Evolutionary conservation across 129 eudicot genomes (phyloP).

Genomic region (Arctium minus): DNA sequence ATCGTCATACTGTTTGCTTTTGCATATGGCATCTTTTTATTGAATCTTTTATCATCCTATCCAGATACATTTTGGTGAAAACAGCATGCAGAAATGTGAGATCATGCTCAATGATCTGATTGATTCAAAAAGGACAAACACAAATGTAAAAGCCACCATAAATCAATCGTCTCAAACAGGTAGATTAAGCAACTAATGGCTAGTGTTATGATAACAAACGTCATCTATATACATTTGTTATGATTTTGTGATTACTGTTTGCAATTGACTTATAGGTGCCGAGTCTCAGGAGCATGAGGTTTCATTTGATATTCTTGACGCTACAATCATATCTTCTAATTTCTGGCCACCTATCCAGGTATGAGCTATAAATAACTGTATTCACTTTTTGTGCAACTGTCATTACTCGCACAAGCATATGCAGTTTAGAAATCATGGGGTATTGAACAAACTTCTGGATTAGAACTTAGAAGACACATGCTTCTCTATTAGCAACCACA

Average conservation of each 20-base stretch:
- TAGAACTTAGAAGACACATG: too few relatives aligned
- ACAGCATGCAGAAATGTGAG: slow-evolving; percentile 98
- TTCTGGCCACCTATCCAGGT: slow-evolving; percentile 99
- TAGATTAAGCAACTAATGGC: slow-evolving; percentile 7
- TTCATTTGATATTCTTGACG: slow-evolving; percentile 59
- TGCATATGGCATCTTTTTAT: not conserved
- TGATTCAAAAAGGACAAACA: slow-evolving; percentile 85
- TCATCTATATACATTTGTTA: slow-evolving; percentile 1
- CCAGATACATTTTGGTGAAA: slow-evolving; percentile 98
- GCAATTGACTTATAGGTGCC: slow-evolving; percentile 34
- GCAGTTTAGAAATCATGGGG: too few relatives aligned
- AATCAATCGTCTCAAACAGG: slow-evolving; percentile 62
- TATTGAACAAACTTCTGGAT: too few relatives aligned
- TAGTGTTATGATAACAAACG: not conserved
- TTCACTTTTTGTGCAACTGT: not conserved
- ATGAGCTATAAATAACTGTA: not conserved
- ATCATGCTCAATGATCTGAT: slow-evolving; percentile 98
- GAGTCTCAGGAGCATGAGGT: slow-evolving; percentile 39
- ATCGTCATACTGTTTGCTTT: not conserved
- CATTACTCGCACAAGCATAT: too few relatives aligned
- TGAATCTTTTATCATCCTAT: slow-evolving; percentile 9
- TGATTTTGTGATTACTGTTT: slow-evolving; percentile 9
- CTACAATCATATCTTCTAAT: slow-evolving; percentile 91
- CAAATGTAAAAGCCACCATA: slow-evolving; percentile 82
- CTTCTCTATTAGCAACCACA: too few relatives aligned